These are phyloP conservation scores for Oryza longistaminata DNA, from an alignment of 176 grass and related monocot species.

Conservation along the genomic window DNA sequence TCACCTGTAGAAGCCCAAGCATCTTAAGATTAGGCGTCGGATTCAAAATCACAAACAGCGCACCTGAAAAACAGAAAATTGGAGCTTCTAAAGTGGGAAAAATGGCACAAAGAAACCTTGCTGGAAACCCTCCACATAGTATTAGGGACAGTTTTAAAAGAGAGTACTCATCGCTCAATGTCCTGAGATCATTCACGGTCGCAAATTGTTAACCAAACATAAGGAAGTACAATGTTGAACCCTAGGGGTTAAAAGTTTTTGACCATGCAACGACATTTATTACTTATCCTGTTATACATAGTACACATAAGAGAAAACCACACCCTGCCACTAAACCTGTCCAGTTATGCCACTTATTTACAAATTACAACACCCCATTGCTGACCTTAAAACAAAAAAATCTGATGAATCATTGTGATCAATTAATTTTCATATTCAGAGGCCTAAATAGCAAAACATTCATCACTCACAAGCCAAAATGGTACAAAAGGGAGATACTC, in stretches of 20 bases:
- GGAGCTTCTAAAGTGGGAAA: background rate
- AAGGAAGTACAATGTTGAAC: background rate
- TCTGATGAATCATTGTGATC: background rate
- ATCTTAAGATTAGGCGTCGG: slow-evolving; percentile 76
- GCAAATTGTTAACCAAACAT: background rate
- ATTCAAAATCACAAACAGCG: slow-evolving; percentile 77
- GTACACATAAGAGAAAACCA: background rate
- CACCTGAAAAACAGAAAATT: slow-evolving; percentile 54
- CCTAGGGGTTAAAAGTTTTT: background rate
- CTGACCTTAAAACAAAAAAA: background rate
- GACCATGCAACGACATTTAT: background rate
- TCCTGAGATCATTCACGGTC: background rate
- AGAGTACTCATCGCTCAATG: background rate
- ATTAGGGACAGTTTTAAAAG: background rate
- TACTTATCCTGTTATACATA: background rate
- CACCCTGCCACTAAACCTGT: background rate
- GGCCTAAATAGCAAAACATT: background rate
- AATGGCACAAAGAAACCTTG: background rate
- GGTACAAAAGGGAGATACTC: background rate
- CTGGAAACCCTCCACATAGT: background rate
- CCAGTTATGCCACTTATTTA: background rate
- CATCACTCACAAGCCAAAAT: background rate
- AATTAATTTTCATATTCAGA: background rate
- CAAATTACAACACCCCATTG: too few species aligned
- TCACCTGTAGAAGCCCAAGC: slow-evolving; percentile 91